These are phyloP conservation scores for Kalaharituber pfeilii DNA, from an alignment of 2,329 filamentous ascomycete species.

Conservation along the genomic window DNA sequence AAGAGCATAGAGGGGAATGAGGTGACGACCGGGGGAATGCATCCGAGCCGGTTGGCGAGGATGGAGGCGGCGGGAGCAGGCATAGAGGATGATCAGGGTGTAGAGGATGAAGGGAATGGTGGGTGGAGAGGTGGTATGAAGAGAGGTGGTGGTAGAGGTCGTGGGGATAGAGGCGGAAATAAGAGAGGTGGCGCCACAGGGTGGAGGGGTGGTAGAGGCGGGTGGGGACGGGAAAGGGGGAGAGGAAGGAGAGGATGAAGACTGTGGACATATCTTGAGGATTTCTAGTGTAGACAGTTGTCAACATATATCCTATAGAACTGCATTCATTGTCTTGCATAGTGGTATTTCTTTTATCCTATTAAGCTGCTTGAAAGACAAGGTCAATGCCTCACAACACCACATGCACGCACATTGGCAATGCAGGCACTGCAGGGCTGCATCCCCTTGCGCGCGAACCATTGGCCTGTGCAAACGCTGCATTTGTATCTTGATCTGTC, in stretches of 20 bases:
- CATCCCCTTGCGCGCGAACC: no score
- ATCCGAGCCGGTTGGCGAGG: conserved; percentile 7
- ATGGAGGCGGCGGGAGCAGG: conserved; percentile 4
- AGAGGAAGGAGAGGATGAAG: conserved; percentile 1
- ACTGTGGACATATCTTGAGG: no score
- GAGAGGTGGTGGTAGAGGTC: not conserved
- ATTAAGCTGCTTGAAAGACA: not conserved
- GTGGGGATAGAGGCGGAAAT: not conserved
- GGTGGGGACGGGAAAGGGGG: not conserved
- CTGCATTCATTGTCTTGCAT: no score
- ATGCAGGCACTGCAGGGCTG: not conserved
- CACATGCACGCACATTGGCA: not conserved
- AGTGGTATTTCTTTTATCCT: not conserved
- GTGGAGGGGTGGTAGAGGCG: not conserved
- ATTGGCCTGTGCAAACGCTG: no score
- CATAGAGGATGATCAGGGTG: conserved; percentile 6
- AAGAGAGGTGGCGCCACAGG: not conserved
- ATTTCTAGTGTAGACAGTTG: no score
- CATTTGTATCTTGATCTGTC: no score
- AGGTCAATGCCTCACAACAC: not conserved
- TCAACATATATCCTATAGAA: no score
- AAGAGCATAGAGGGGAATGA: conserved; percentile 14
- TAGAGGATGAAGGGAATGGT: not conserved
- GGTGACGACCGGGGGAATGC: not conserved
- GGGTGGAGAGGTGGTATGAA: not conserved